These are phyloP conservation scores for Jacaranda copaia DNA, from an alignment of 257 asterid species.

Conservation along the genomic window DNA sequence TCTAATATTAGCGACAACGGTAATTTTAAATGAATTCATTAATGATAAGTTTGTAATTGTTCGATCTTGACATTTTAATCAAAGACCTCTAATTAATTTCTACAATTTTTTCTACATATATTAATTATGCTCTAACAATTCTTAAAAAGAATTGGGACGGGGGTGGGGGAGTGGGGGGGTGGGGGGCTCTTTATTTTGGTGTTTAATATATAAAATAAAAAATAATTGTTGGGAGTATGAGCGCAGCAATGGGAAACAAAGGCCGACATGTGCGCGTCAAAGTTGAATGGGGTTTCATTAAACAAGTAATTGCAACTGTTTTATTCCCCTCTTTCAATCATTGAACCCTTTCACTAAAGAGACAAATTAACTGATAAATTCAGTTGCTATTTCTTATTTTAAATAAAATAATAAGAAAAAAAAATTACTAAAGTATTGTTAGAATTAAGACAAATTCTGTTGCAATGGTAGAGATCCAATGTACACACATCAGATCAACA, in stretches of 20 bases:
- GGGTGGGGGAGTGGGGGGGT: too few relatives aligned
- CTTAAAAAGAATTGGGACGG: background rate
- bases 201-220: slow-evolving; percentile 18
- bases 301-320: slow-evolving; percentile 13
- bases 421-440: too few relatives aligned
- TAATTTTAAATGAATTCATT: too few relatives aligned
- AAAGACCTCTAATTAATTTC: too few relatives aligned
- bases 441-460: too few relatives aligned
- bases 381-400: background rate
- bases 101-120: background rate
- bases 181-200: slow-evolving; percentile 24
- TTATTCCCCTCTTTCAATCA: slow-evolving; percentile 19
- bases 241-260: slow-evolving; percentile 34
- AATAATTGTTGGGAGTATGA: slow-evolving; percentile 30
- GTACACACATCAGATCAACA: too few relatives aligned
- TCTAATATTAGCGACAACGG: too few relatives aligned
- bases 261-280: slow-evolving; percentile 31
- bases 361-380: background rate
- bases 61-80: too few relatives aligned
- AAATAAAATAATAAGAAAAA: background rate
- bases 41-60: too few relatives aligned
- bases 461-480: too few relatives aligned
- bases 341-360: slow-evolving; percentile 8
- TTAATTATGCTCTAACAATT: background rate
- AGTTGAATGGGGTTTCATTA: slow-evolving; percentile 28